These are phyloP conservation scores for Pinguiococcus pyrenoidosus DNA, from an alignment of 108 stramenopile genomes.

Conservation along the genomic window DNA sequence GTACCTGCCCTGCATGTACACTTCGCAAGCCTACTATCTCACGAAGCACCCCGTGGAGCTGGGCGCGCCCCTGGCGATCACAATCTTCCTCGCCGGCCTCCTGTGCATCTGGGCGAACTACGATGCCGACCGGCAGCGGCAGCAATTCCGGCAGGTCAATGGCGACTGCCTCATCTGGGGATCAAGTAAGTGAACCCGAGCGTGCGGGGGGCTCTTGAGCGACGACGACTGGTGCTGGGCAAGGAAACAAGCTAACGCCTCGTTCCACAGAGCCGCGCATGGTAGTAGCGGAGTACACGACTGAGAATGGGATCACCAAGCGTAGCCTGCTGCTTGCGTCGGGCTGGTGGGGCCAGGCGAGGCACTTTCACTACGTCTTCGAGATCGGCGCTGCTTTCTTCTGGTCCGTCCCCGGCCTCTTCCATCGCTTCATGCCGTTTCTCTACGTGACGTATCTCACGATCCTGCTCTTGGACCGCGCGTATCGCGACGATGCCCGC, in stretches of 20 bases:
- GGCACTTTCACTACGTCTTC: constrained; percentile 93
- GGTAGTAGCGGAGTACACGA: constrained; percentile 77
- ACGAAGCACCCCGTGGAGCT: constrained; percentile 60
- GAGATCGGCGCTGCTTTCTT: constrained; percentile 75
- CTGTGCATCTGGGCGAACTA: constrained; percentile 74
- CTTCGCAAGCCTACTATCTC: constrained; percentile 63
- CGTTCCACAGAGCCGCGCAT: too few species aligned
- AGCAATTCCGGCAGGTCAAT: constrained; percentile 66
- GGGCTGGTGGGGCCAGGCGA: constrained; percentile 77
- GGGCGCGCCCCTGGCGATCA: constrained; percentile 35
- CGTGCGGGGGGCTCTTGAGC: too few species aligned
- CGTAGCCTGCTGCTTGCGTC: constrained; percentile 57
- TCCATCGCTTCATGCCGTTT: constrained; percentile 53
- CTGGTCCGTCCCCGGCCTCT: constrained; percentile 67
- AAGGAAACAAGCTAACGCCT: too few species aligned
- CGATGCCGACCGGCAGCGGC: constrained; percentile 85
- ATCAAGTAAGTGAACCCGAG: too few species aligned
- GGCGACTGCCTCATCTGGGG: constrained; percentile 80
- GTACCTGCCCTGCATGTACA: constrained; percentile 93
- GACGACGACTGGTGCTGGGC: too few species aligned
- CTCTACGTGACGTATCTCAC: constrained; percentile 86
- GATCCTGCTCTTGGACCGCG: constrained; percentile 80
- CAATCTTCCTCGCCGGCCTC: constrained; percentile 55
- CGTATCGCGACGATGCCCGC: constrained; percentile 79
- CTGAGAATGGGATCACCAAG: constrained; percentile 49